Evolutionary conservation across 2,329 filamentous ascomycete genomes (phyloP).

Genomic region (Grosmannia huntii): DNA sequence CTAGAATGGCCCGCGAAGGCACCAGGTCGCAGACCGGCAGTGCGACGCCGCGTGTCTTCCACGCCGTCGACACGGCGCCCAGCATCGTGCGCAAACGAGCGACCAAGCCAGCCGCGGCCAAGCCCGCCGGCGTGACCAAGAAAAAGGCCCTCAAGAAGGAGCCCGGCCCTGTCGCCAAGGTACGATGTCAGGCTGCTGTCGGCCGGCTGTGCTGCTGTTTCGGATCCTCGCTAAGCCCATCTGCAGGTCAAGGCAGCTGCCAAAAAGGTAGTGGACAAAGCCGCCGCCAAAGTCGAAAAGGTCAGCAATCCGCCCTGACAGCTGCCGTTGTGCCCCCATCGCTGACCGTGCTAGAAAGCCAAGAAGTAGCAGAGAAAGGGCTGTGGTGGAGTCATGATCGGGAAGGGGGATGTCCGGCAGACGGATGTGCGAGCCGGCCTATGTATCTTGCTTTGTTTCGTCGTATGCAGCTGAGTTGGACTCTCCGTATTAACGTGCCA

Average conservation of each 20-base stretch:
- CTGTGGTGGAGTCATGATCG: too few species aligned
- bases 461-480: too few species aligned
- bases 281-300: constrained; percentile 11
- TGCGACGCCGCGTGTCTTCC: constrained; percentile 39
- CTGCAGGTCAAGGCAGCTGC: not conserved
- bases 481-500: too few species aligned
- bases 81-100: constrained; percentile 26
- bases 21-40: constrained; percentile 39
- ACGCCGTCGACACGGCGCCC: constrained; percentile 33
- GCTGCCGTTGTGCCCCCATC: not conserved
- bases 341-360: not conserved
- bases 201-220: not conserved
- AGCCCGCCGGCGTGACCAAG: constrained; percentile 23
- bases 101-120: constrained; percentile 15
- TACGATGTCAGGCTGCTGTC: not conserved
- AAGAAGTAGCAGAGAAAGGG: not conserved
- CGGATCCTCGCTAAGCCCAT: not conserved
- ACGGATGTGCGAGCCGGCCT: not conserved
- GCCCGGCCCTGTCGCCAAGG: not conserved
- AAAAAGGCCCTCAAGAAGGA: constrained; percentile 25
- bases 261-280: constrained; percentile 15
- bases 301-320: not conserved
- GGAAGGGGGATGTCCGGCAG: too few species aligned
- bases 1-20: constrained; percentile 34
- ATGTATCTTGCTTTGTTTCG: not conserved